phyloP scores from a whole-genome alignment of 371 early-diverging fungal species.

The Batkoa obscura region DNA sequence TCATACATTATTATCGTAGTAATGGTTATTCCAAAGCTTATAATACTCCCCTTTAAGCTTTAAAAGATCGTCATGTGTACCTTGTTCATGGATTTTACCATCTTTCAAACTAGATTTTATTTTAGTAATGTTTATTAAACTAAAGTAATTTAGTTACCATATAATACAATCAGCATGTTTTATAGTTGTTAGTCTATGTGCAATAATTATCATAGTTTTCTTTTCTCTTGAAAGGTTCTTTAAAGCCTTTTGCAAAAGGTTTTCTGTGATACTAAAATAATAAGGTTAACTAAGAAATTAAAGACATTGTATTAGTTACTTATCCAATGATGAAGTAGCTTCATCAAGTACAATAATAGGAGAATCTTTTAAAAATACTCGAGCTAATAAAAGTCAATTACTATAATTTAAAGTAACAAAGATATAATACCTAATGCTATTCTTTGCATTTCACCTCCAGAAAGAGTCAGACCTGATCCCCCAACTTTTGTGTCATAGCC shows the following conservation, averaged over 20 bases:
- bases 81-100: neutral
- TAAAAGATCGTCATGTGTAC: neutral
- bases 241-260: neutral
- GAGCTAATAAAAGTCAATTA: slow-evolving; percentile 38
- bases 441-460: slow-evolving; percentile 37
- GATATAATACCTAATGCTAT: neutral
- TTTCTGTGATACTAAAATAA: no score
- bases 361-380: slow-evolving; percentile 61
- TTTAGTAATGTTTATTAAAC: no score
- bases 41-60: neutral
- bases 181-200: neutral
- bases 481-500: slow-evolving; percentile 57
- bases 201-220: neutral
- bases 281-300: no score
- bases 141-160: no score
- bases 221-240: neutral
- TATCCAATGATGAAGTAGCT: slow-evolving; percentile 21
- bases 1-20: no score
- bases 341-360: slow-evolving; percentile 60
- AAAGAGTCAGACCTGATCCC: slow-evolving; percentile 40
- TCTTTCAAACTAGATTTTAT: neutral
- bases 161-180: neutral
- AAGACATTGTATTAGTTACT: no score
- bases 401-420: neutral
- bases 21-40: neutral